These are phyloP conservation scores for Cystobasidium onofrii DNA, from an alignment of 768 basidiomycete species.

Conservation along the genomic window DNA sequence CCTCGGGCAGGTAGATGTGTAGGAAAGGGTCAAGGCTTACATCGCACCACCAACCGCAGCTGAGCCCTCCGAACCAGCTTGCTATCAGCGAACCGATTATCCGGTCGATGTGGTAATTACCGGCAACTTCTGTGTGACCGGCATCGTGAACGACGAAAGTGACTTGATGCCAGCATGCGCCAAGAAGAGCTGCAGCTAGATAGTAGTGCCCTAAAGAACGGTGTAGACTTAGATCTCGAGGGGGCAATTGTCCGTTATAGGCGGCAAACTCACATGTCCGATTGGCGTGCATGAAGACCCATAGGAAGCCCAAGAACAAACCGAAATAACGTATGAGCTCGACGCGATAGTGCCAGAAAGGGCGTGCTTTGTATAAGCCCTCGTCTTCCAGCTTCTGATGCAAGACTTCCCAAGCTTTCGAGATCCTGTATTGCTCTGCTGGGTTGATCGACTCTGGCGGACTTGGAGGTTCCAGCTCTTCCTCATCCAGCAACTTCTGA, in stretches of 20 bases:
- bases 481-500: slow-evolving; percentile 32
- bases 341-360: slow-evolving; percentile 77
- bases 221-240: not conserved
- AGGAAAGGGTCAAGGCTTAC: slow-evolving; percentile 53
- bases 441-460: slow-evolving; percentile 38
- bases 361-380: slow-evolving; percentile 68
- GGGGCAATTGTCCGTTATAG: not conserved
- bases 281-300: slow-evolving; percentile 52
- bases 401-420: slow-evolving; percentile 47
- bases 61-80: slow-evolving; percentile 81
- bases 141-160: slow-evolving; percentile 88
- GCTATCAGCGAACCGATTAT: slow-evolving; percentile 70
- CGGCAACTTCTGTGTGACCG: slow-evolving; percentile 88
- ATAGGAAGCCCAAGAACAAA: slow-evolving; percentile 56
- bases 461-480: slow-evolving; percentile 42
- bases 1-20: no score
- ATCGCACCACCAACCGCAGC: slow-evolving; percentile 95
- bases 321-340: slow-evolving; percentile 71
- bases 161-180: slow-evolving; percentile 89
- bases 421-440: slow-evolving; percentile 30
- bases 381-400: slow-evolving; percentile 65
- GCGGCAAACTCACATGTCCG: slow-evolving; percentile 22
- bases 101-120: slow-evolving; percentile 72
- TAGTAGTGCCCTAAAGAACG: slow-evolving; percentile 55
- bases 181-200: slow-evolving; percentile 69